Percentiles rank a stretch among this genome's conserved stretches.
phyloP scores from a whole-genome alignment of 2,329 filamentous ascomycete genomes.

The Fulvia fulva region DNA sequence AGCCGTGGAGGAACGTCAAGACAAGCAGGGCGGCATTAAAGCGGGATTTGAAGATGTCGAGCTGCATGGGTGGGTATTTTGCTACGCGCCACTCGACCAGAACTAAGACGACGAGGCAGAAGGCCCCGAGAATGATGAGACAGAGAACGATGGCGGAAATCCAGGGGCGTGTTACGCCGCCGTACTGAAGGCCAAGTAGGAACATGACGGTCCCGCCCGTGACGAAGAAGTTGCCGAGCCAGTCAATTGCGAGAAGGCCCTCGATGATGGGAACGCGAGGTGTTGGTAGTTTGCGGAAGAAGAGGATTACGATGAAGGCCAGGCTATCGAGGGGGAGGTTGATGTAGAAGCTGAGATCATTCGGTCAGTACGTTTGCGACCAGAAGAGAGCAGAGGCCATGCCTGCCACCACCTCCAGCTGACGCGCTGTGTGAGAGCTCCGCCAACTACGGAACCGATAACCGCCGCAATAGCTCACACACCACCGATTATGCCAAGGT shows the following conservation, averaged over 20 bases:
- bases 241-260: constrained; percentile 51
- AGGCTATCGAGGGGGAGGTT: constrained; percentile 59
- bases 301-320: constrained; percentile 46
- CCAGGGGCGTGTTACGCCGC: constrained; percentile 53
- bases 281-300: constrained; percentile 54
- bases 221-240: constrained; percentile 49
- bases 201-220: constrained; percentile 50
- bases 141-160: constrained; percentile 53
- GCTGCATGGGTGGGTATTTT: constrained; percentile 51
- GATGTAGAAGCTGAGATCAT: constrained; percentile 45
- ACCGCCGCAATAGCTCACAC: constrained; percentile 55
- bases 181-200: constrained; percentile 52
- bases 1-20: constrained; percentile 43
- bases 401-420: constrained; percentile 49
- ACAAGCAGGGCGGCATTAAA: constrained; percentile 54
- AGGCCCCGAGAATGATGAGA: constrained; percentile 48
- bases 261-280: constrained; percentile 47
- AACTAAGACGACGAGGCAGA: constrained; percentile 52
- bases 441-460: constrained; percentile 52
- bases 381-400: background rate
- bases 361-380: background rate
- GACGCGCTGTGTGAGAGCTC: constrained; percentile 44
- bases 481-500: constrained; percentile 48
- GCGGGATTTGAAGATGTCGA: constrained; percentile 48
- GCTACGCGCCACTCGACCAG: constrained; percentile 62